Evolutionary conservation across 2,329 filamentous ascomycete species (phyloP), one percentile per base, ranked within the genome.

Genomic region (Cryphonectria japonica): DNA sequence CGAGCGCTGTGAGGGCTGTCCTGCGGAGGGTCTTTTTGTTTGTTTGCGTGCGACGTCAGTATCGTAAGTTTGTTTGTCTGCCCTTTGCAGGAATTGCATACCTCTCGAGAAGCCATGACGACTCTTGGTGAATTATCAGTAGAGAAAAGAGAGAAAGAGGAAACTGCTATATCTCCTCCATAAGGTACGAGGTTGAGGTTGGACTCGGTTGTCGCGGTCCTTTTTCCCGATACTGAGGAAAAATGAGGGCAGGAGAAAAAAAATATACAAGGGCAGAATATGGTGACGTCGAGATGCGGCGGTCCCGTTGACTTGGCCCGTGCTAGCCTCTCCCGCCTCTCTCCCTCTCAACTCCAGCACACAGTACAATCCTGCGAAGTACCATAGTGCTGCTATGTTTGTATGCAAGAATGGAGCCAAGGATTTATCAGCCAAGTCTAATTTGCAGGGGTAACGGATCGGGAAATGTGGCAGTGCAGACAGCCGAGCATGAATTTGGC

Each of bases 1-100:
- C 82, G 69, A 89, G 81, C 39, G 84, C 83, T 68, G 84, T 83
- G 61, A 85, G 81, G 80, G 87, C 83, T 14, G 68, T 68, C 16
- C 63, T 69, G n/a, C 67, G 64, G 52, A 73, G 69, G 39, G 66
- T 62, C 71, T 72, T 26, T 13, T 7, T 32, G 11, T 54, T 32
- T 7, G 11, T 26, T 60, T 19, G 61, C 41, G 32, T 26, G 60
- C 34, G 14, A 50, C 43, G 41, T 60, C 14, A 41, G 57, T 32
- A 19, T 29, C 8, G 14, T n/a, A 3, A 13, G 29, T 14, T 22
- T 2, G 14, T 19, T 1, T 50, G 7, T 34, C 34, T 34, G 34
- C 34, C 46, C 46, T 7, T 50, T n/a, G 22, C 46, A 39, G 43
- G 29, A 37, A 11, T 16, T 26, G 41, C 63, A 34, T 34, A 59